A percentile compares a stretch with the other conserved stretches of the same genome.
phyloP scores from a whole-genome alignment of 495 filamentous ascomycete species.

The Xylaria longipes region DNA sequence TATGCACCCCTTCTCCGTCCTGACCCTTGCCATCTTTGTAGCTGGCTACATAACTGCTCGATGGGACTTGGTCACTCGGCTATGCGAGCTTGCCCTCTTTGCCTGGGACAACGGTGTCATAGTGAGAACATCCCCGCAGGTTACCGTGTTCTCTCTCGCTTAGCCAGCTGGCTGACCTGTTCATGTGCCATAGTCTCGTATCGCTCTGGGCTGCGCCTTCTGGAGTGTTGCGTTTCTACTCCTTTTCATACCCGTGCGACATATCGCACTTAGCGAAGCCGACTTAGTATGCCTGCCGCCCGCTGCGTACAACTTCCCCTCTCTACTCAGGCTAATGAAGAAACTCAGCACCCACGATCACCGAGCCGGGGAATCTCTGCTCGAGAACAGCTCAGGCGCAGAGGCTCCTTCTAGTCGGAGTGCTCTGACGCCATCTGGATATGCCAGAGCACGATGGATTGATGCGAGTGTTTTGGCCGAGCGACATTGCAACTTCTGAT shows the following conservation, averaged over 20 bases:
- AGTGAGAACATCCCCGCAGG: slow-evolving; percentile 59
- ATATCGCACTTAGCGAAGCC: slow-evolving; percentile 52
- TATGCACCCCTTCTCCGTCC: slow-evolving; percentile 96
- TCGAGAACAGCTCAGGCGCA: slow-evolving; percentile 89
- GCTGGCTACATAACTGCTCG: slow-evolving; percentile 98
- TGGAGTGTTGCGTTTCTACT: slow-evolving; percentile 51
- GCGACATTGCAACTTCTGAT: slow-evolving; percentile 76
- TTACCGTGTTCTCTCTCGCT: slow-evolving; percentile 3
- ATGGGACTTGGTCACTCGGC: slow-evolving; percentile 94
- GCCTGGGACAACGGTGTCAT: slow-evolving; percentile 99
- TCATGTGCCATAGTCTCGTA: slow-evolving; percentile 46
- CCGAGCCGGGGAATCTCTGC: slow-evolving; percentile 86
- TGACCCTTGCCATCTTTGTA: slow-evolving; percentile 96
- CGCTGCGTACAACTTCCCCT: slow-evolving; percentile 22
- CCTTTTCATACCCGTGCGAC: slow-evolving; percentile 55
- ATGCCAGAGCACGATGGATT: slow-evolving; percentile 95
- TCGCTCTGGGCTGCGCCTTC: slow-evolving; percentile 49
- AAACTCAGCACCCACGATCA: slow-evolving; percentile 79
- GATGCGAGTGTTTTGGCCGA: slow-evolving; percentile 98
- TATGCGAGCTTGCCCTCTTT: slow-evolving; percentile 95
- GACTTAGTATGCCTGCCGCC: slow-evolving; percentile 44
- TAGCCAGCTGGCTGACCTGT: slow-evolving; percentile 6
- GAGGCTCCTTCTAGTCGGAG: slow-evolving; percentile 83
- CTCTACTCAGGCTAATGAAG: slow-evolving; percentile 18
- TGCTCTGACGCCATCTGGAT: slow-evolving; percentile 50